A percentile compares a stretch with the other conserved stretches of the same genome.
Conservation (phyloP, 495 filamentous ascomycete species). For the Pyrenopolyporus hunteri region DNA sequence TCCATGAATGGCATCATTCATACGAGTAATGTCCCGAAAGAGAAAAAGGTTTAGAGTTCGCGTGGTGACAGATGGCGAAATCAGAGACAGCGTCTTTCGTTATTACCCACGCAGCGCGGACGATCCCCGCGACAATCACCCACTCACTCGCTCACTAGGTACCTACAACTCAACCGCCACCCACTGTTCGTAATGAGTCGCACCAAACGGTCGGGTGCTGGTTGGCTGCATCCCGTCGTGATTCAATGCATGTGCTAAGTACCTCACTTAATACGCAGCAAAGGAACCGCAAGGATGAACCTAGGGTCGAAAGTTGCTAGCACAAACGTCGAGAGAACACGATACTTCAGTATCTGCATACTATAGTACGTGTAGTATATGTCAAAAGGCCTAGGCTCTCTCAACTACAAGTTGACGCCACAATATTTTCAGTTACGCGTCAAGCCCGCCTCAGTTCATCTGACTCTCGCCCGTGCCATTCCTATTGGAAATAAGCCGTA, state of each 20-base stretch:
- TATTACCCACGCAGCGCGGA: neutral
- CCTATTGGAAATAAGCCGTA: neutral
- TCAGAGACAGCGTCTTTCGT: slow-evolving; percentile 5
- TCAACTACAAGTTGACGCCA: neutral
- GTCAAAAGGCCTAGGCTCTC: slow-evolving; percentile 18
- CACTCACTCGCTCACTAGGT: too few species aligned
- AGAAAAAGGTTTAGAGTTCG: neutral
- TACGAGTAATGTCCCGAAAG: neutral
- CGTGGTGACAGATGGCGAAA: slow-evolving; percentile 10
- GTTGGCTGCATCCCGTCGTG: slow-evolving; percentile 18
- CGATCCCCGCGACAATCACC: slow-evolving; percentile 21
- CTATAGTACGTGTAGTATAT: neutral
- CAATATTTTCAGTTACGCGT: neutral
- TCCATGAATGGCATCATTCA: neutral
- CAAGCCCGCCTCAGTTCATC: slow-evolving; percentile 1
- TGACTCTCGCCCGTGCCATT: neutral
- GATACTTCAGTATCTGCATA: neutral
- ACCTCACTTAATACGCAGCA: slow-evolving; percentile 9
- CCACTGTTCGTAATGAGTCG: slow-evolving; percentile 21
- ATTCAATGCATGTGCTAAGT: slow-evolving; percentile 30
- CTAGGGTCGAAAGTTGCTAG: slow-evolving; percentile 6
- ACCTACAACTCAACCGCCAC: too few species aligned
- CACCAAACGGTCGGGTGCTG: slow-evolving; percentile 35
- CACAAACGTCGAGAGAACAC: neutral
- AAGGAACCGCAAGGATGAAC: slow-evolving; percentile 11